Evolutionary conservation across 2,329 filamentous ascomycete genomes (phyloP).

Genomic region (Hypoxylon sp.): DNA sequence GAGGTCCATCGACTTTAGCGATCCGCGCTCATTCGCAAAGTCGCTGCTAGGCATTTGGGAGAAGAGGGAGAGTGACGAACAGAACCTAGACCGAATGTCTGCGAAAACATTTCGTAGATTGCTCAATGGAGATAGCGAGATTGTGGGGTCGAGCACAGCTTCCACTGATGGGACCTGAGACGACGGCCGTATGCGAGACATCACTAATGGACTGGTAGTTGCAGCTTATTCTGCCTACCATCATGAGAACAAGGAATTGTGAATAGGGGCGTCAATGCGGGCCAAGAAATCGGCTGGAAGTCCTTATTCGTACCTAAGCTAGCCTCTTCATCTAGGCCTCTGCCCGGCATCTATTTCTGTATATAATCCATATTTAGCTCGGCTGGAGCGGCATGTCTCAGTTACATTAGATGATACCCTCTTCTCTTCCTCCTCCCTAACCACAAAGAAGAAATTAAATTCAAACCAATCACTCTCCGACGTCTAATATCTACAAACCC

Average conservation of each 20-base stretch:
- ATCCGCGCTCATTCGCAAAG: constrained; percentile 16
- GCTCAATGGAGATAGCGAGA: neutral
- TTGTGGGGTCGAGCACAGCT: neutral
- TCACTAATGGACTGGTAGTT: neutral
- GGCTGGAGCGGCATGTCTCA: neutral
- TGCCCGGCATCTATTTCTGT: neutral
- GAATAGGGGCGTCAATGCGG: neutral
- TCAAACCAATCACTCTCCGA: neutral
- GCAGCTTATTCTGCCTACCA: neutral
- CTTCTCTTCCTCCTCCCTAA: neutral
- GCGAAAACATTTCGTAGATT: neutral
- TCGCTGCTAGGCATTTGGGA: constrained; percentile 21
- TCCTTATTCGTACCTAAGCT: neutral
- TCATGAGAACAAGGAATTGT: neutral
- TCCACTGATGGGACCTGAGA: neutral
- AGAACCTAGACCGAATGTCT: neutral
- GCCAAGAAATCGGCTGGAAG: neutral
- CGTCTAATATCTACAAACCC: neutral
- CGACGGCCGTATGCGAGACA: neutral
- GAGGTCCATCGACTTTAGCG: neutral
- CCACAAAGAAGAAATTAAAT: neutral
- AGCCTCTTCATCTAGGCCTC: neutral
- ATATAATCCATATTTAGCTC: neutral
- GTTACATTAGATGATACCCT: neutral
- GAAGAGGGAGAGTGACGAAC: neutral